Evolutionary conservation across 805 yeast genomes (phyloP), one percentile per base, ranked within the genome.

Genomic region (Martiniozyma abietophila): DNA sequence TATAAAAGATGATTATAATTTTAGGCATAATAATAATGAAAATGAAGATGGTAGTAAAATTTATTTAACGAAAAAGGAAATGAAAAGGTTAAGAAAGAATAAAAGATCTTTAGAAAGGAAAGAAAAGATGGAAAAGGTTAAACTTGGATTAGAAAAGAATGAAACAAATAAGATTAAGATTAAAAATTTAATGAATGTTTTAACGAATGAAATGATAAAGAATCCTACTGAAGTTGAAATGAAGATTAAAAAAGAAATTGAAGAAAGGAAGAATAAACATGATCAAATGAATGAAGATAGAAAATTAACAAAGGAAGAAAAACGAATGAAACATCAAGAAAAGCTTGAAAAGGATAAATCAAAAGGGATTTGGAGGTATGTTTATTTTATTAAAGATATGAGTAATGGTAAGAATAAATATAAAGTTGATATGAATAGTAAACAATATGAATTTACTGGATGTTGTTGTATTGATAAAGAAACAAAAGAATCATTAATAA

Each of bases 181-280:
- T 28, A 73, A 80, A 27, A 92, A 89, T 51, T 66, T 92, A 55
- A 83, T 85, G 86, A 80, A 70, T 46, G 95, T 85, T 0, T 61
- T 81, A 31, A 83, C 96, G 2, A 75, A 82, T 46, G 94, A 83
- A 38, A 84, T 92, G 6, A 80, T 88, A 31, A 65, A 71, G 39
- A 95, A 92, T 51, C 97, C 98, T 1, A 89, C 97, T 0, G 74
- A 74, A 4, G 78, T 86, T 45, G 98, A 89, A 49, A 63, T 65
- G 54, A 56, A 66, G 32, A 96, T 92, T 0, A 64, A 71, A 28
- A 54, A 61, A 17, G 92, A 88, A 41, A 80, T 85, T 4, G 75
- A 68, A 25, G 69, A 71, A 28, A 63, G 98, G 20, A 61, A 59
- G 22, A 42, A 56, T 10, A 54, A 59, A 25, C 99, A 92, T 57